A percentile compares a stretch with the other conserved stretches of the same genome.
Conservation (phyloP, 352 stramenopile genomes). For the Phytophthora gonapodyides region DNA sequence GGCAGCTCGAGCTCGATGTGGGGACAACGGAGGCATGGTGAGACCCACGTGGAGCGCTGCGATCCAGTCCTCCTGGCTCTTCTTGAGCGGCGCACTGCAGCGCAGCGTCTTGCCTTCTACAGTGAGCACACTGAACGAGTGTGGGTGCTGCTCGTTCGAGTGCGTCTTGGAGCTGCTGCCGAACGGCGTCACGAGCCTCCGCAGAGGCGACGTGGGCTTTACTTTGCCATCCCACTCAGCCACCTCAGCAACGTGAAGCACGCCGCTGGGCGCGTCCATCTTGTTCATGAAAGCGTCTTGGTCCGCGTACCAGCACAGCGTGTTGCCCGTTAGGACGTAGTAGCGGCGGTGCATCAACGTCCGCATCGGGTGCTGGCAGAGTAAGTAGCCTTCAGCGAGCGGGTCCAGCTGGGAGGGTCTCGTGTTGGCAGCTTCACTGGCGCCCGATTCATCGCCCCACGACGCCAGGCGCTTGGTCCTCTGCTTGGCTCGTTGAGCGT, state of each 20-base stretch:
- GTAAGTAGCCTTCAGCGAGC: conserved; percentile 70
- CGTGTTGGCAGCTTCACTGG: conserved; percentile 9
- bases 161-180: conserved; percentile 37
- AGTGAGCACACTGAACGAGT: conserved; percentile 64
- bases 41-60: conserved; percentile 71
- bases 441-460: conserved; percentile 43
- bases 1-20: conserved; percentile 66
- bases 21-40: conserved; percentile 77
- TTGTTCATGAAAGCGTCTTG: conserved; percentile 60
- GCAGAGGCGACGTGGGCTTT: conserved; percentile 28
- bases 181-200: conserved; percentile 28
- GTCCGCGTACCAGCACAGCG: conserved; percentile 81
- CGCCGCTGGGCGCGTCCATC: conserved; percentile 53
- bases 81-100: conserved; percentile 64
- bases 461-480: conserved; percentile 53
- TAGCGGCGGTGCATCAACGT: conserved; percentile 76
- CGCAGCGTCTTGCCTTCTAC: conserved; percentile 72
- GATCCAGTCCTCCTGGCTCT: conserved; percentile 73
- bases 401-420: conserved; percentile 66
- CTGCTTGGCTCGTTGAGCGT: conserved; percentile 66
- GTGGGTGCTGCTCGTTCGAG: conserved; percentile 44
- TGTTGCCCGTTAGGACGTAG: conserved; percentile 80
- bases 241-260: conserved; percentile 69
- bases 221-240: conserved; percentile 71
- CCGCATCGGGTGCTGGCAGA: conserved; percentile 66